Base-by-base conservation (phyloP, 2,329 filamentous ascomycete genomes). In the Rhexocercosporidium sp. region DNA sequence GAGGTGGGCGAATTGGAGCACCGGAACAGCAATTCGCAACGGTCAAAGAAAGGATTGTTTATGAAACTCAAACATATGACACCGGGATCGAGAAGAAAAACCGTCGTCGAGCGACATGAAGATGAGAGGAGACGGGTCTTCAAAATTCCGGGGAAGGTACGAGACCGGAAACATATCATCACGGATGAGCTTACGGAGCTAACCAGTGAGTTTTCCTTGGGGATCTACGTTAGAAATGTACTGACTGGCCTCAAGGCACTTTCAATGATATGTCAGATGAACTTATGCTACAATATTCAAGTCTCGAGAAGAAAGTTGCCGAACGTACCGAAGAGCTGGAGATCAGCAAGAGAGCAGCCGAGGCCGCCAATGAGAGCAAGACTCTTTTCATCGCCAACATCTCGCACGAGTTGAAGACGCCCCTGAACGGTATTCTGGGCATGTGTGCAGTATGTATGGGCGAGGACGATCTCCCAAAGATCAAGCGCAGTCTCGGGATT, bases 381-480 rank as follows among this genome's bases (percentile, higher is more conserved):
- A 98, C 96, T 0, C 84, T 98, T 9, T 98, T 98, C 81, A 96
- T 99, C 70, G 96, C 96, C 20, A 98, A 98, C 74, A 97, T 98
- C 60, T 91, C 88, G 0, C 88, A 90, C 73, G 88, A 98, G 78
- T 84, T 99, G 41, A 96, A 97, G 77, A 99, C 96, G 1, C 96
- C 96, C 0, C 84, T 98, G 66, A 98, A 98, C 76, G 96, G 95
- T 14, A 97, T 98, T 59, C 84, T 99, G 74, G 96, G 96, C 67
- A 96, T 97, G 91, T 94, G 91, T 72, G 92, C 93, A 0, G 91
- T 97, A 0, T 96, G 93, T 78, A 96, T 97, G 93, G 92, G 94
- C 70, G 94, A 97, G 77, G 90, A 94, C 59, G 93, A 97, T 74
- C 81, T 94, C 16, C 78, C 84, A 37, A 88, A 90, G 71, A 89